A percentile compares a stretch with the other conserved stretches of the same genome.
phyloP scores from a whole-genome alignment of 2,329 filamentous ascomycete species.

The Fusarium secorum region DNA sequence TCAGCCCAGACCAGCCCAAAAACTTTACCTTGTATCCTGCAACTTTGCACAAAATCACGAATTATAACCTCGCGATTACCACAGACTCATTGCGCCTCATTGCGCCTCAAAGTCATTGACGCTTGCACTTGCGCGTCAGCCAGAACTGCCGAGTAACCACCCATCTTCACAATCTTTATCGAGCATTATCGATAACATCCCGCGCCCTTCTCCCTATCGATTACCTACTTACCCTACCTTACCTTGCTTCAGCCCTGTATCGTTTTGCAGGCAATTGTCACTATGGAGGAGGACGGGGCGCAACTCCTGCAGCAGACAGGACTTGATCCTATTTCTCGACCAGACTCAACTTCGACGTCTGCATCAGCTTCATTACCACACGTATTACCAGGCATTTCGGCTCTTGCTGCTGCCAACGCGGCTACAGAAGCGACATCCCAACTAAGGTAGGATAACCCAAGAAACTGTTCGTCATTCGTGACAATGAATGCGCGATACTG shows the following conservation, averaged over 20 bases:
- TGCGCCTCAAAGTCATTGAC: neutral
- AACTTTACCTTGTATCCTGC: neutral
- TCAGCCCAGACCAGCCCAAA: neutral
- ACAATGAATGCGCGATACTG: neutral
- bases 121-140: slow-evolving; percentile 10
- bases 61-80: neutral
- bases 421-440: slow-evolving; percentile 53
- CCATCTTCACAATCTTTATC: neutral
- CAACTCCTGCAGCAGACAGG: slow-evolving; percentile 51
- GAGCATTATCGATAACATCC: slow-evolving; percentile 6
- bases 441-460: slow-evolving; percentile 52
- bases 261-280: neutral
- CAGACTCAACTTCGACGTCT: slow-evolving; percentile 58
- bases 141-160: slow-evolving; percentile 1
- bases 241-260: neutral
- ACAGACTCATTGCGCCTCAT: neutral
- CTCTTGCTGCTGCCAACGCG: slow-evolving; percentile 53
- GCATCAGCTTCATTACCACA: slow-evolving; percentile 53
- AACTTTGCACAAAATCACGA: neutral
- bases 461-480: neutral
- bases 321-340: slow-evolving; percentile 59
- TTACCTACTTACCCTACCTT: neutral
- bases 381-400: slow-evolving; percentile 54
- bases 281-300: slow-evolving; percentile 57
- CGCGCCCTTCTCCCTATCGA: slow-evolving; percentile 1